phyloP scores from a whole-genome alignment of 2,329 filamentous ascomycete species.

The Curvularia sp. region DNA sequence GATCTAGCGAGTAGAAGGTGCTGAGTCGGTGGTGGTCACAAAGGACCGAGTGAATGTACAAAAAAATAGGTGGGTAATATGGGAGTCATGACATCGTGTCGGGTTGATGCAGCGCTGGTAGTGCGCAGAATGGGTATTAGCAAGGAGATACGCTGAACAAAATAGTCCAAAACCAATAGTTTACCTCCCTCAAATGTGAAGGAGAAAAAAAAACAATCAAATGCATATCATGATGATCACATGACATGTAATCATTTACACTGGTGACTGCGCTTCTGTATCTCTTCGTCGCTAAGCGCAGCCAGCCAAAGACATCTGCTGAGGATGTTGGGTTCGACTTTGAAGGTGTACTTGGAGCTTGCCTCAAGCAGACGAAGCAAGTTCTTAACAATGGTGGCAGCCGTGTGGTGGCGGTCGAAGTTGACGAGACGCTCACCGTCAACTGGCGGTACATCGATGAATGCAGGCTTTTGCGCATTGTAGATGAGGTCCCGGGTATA shows the following conservation, averaged over 20 bases:
- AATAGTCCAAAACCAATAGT: conserved; percentile 1
- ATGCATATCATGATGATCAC: conserved; percentile 4
- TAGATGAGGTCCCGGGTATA: conserved; percentile 86
- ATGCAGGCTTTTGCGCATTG: conserved; percentile 79
- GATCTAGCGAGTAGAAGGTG: conserved; percentile 22
- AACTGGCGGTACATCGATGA: conserved; percentile 70
- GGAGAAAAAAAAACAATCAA: conserved; percentile 9
- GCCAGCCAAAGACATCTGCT: conserved; percentile 87
- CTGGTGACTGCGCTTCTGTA: conserved; percentile 53
- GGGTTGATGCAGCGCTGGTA: conserved; percentile 24
- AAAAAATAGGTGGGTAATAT: conserved; percentile 23
- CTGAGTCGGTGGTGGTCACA: conserved; percentile 17
- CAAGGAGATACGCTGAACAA: conserved; percentile 26
- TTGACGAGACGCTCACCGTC: conserved; percentile 73
- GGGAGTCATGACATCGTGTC: conserved; percentile 41
- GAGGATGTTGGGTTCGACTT: conserved; percentile 76
- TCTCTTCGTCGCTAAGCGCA: conserved; percentile 77
- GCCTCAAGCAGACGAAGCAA: conserved; percentile 79
- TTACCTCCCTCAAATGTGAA: conserved; percentile 24
- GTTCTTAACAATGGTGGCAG: conserved; percentile 80
- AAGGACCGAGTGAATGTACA: conserved; percentile 24
- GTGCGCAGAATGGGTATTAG: conserved; percentile 32
- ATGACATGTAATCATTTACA: conserved; percentile 35
- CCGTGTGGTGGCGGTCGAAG: conserved; percentile 80
- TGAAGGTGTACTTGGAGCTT: conserved; percentile 75